phyloP scores from a whole-genome alignment of 2,329 filamentous ascomycete species.

The Penicillium decumbens region DNA sequence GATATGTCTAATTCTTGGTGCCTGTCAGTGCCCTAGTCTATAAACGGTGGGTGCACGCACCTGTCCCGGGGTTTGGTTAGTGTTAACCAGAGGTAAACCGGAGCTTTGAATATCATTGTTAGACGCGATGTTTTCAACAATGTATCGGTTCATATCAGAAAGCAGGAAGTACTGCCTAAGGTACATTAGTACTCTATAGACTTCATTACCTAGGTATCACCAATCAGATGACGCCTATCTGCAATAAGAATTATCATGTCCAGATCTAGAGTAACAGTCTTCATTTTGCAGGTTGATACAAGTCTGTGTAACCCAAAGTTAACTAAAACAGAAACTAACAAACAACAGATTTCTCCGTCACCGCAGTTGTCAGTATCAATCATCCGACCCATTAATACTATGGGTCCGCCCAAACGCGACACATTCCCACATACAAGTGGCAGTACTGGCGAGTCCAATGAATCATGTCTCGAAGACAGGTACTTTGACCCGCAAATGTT shows the following conservation, averaged over 20 bases:
- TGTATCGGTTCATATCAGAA: background rate
- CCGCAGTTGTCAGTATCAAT: conserved; percentile 17
- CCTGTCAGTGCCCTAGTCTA: background rate
- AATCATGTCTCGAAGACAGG: conserved; percentile 17
- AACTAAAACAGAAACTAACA: background rate
- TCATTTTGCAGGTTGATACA: background rate
- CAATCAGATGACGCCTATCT: no score
- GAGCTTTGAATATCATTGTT: background rate
- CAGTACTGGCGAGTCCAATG: conserved; percentile 24
- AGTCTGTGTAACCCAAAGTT: background rate
- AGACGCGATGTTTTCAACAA: background rate
- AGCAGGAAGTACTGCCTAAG: background rate
- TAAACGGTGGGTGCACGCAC: background rate
- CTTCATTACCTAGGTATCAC: no score
- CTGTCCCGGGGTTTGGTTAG: background rate
- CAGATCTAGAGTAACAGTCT: background rate
- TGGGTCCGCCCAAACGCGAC: conserved; percentile 23
- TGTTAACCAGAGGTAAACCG: background rate
- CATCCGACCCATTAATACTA: conserved; percentile 24
- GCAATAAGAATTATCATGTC: conserved; percentile 1
- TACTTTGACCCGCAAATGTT: conserved; percentile 13
- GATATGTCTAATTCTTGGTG: background rate
- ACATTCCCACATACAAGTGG: conserved; percentile 19
- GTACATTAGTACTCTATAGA: background rate
- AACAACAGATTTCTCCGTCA: conserved; percentile 18